Percentiles rank a stretch among this genome's conserved stretches.
Evolutionary conservation across 2,329 filamentous ascomycete species (phyloP).

Genomic region (Fusarium solani-melongenae): DNA sequence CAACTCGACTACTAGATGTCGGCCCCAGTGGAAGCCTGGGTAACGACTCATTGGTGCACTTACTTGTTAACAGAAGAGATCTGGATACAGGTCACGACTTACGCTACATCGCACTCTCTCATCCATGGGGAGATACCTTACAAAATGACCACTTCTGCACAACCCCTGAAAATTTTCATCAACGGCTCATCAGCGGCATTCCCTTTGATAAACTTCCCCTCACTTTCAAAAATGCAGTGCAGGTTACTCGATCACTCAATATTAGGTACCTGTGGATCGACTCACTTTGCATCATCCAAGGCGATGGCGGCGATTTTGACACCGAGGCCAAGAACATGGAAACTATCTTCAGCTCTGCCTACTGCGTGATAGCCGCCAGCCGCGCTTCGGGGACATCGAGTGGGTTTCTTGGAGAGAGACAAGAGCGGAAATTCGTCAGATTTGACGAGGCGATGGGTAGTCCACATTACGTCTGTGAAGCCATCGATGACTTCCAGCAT

Average conservation of each 20-base stretch:
- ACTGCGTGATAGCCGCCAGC: constrained; percentile 9
- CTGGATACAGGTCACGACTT: rapidly evolving
- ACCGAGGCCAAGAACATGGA: constrained; percentile 6
- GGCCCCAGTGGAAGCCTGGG: not conserved
- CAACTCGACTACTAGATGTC: constrained; percentile 21
- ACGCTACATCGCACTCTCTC: constrained; percentile 22
- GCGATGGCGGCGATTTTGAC: not conserved
- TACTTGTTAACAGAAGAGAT: not conserved
- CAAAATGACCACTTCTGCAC: constrained; percentile 16
- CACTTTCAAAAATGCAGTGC: constrained; percentile 7
- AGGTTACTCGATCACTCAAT: not conserved
- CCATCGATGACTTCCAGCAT: constrained; percentile 25
- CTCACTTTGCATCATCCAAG: constrained; percentile 10
- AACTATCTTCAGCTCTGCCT: not conserved
- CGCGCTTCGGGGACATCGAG: constrained; percentile 7
- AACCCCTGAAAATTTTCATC: not conserved
- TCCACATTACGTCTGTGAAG: constrained; percentile 17
- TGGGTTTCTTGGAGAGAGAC: constrained; percentile 10
- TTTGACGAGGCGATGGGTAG: not conserved
- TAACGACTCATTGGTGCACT: not conserved
- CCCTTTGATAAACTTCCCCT: not conserved
- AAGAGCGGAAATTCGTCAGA: not conserved
- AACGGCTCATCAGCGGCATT: not conserved
- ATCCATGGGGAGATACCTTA: constrained; percentile 10
- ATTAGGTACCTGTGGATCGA: constrained; percentile 20